Evolutionary conservation across 139 green algal genomes (phyloP), one percentile per base, ranked within the genome.

Genomic region (Tetratostichococcus sp.): DNA sequence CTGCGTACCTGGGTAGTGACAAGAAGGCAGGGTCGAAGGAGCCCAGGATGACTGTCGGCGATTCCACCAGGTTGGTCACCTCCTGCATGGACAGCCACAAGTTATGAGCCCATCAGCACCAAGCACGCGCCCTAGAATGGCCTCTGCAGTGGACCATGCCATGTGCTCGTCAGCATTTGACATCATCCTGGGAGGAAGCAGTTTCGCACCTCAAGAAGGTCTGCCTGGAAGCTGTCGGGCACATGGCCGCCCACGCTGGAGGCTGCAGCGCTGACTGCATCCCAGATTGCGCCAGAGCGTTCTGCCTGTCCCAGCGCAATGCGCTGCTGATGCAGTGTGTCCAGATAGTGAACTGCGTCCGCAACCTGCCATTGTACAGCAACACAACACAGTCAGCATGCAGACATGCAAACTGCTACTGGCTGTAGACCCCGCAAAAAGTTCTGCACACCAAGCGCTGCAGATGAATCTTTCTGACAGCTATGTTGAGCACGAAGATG

Each of bases 21-120:
- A 99, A 82, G 85, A 98, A 99, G 14, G 73, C 77, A 8, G 80
- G 69, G 70, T 92, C 85, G 72, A 97, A 99, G 33, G 25, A 43
- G 35, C 96, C 96, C 34, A 86, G 74, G 2, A 99, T 79, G 21
- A 93, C 75, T 1, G 83, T 93, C 22, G 96, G 96, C 2, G 83
- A 82, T 83, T 99, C 96, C 58, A 97, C 92, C 43, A 98, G 86
- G 82, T 96, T 89, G 32, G 85, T 82, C 43, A 97, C 93, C 86
- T 97, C 91, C 1, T 85, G 50, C 50, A 62, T 50, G 11, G 19
- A n/a, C 14, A 62, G 11, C 19, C 11, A 62, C 39, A 25, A 21
- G 39, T 11, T 11, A 50, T 50, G 39, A 50, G 39, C 39, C 39
- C 11, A 21, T 6, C 8, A 50, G 39, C 8, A 50, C 39, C n/a